Base-by-base conservation (phyloP, 2,329 filamentous ascomycete genomes). In the Leptographium flavum region DNA sequence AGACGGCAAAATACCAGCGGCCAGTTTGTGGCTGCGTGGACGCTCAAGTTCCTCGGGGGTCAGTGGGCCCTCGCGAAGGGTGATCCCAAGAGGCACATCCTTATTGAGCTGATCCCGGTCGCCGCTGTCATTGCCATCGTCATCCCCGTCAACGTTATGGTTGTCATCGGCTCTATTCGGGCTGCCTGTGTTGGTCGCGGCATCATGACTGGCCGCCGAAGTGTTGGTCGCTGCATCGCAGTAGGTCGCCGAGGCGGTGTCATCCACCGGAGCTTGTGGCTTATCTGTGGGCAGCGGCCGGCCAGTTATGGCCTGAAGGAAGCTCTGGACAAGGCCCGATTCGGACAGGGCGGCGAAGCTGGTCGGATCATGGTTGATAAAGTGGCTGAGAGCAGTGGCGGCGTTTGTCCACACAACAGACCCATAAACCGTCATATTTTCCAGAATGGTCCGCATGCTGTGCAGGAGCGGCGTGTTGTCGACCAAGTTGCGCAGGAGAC, bases 301-400 rank as follows among this genome's bases (percentile, higher is more conserved):
- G 5, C 74, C 70, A 2, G 79, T 93, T 45, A 96, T 75, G 4
- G 88, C 79, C 60, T 90, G 81, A 14, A 99, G 70, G 47, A 95
- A 83, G 43, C 80, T 85, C 58, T 83, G 83, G 56, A 92, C 88
- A 54, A 98, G 73, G 21, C 87, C 87, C 42, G 92, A 90, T 63
- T 99, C 92, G 14, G 86, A 87, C 52, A 99, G 92, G 22, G 94
- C 87, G 25, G 87, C 83, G 60, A 94, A 98, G 61, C 92, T 98
- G 1, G 92, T 98, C 0, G 92, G 92, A 57, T 98, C 92, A 58
- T 96, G 95, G 63, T 99, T 93, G 55, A 99, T 94, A 62, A 98
- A 98, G 55, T 87, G 90, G 57, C 86, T 92, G 42, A 98, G 69
- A 46, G 95, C 90, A 45, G 82, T 88, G 50, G 94, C 86, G 7